A percentile compares a stretch with the other conserved stretches of the same genome.
Conservation (phyloP, 2,329 filamentous ascomycete species). For the Aspergillus caelatus region DNA sequence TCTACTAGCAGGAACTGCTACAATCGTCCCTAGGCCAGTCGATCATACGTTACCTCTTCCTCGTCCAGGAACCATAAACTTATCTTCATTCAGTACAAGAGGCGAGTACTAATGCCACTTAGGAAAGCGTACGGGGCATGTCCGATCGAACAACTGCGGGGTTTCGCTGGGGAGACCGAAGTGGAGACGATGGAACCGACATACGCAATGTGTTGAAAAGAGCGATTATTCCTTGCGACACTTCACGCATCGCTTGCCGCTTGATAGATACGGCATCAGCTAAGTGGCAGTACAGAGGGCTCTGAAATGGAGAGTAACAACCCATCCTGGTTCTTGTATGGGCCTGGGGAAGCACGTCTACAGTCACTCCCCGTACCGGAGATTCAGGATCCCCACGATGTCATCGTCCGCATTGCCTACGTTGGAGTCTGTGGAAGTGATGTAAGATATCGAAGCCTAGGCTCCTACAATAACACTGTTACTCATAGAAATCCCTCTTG, state of each 20-base stretch:
- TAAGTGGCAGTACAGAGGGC: background rate
- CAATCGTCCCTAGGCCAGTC: too few species aligned
- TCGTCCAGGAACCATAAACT: background rate
- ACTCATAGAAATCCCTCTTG: background rate
- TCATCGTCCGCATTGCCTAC: constrained; percentile 48
- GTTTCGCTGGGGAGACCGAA: background rate
- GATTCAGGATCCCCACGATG: constrained; percentile 40
- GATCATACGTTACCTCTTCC: too few species aligned
- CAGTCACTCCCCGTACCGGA: constrained; percentile 42
- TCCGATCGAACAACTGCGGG: background rate
- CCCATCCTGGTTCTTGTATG: constrained; percentile 48
- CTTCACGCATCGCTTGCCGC: background rate
- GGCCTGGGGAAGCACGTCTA: constrained; percentile 39
- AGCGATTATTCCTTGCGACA: background rate
- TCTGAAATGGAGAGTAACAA: constrained; percentile 26
- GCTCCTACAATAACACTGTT: background rate
- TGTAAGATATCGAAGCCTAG: constrained; percentile 18
- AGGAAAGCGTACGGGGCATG: background rate
- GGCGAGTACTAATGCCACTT: background rate
- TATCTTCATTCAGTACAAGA: background rate
- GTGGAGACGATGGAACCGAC: background rate
- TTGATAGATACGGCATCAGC: too few species aligned
- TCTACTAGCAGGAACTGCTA: too few species aligned
- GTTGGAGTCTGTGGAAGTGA: constrained; percentile 49
- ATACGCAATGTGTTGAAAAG: background rate